These are phyloP conservation scores for Apophysomyces trapeziformis DNA, from an alignment of 371 early-diverging fungal genomes.

Conservation along the genomic window DNA sequence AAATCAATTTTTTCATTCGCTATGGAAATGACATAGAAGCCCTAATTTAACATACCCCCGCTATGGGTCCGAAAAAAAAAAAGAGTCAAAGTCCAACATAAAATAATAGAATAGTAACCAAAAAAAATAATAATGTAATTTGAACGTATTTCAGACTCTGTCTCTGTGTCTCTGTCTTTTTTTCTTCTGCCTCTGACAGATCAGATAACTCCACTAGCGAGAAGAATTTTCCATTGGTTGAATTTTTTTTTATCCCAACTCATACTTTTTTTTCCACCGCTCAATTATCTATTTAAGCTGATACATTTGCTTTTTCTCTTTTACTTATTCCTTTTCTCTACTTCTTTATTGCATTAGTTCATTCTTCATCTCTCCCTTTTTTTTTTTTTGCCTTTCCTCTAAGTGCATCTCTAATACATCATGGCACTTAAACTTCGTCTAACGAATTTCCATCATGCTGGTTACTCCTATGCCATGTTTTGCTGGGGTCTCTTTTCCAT, in stretches of 20 bases:
- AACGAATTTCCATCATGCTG: slow-evolving; percentile 26
- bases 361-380: not conserved
- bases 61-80: not conserved
- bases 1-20: too few relatives aligned
- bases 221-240: not conserved
- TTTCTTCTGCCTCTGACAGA: not conserved
- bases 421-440: slow-evolving; percentile 19
- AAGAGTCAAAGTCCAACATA: not conserved
- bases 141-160: not conserved
- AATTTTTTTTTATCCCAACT: not conserved
- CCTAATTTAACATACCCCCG: not conserved
- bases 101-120: not conserved
- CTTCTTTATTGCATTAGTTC: slow-evolving; percentile 2
- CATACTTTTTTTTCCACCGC: not conserved
- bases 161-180: not conserved
- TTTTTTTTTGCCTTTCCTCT: not conserved
- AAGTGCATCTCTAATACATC: slow-evolving; percentile 2
- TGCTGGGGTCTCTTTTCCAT: slow-evolving; percentile 48
- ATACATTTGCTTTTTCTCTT: not conserved
- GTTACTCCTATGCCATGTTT: slow-evolving; percentile 42
- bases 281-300: slow-evolving; percentile 4
- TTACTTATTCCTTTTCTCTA: not conserved
- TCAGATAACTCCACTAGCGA: slow-evolving; percentile 1
- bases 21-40: not conserved
- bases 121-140: not conserved